Evolutionary conservation across 2,329 filamentous ascomycete species (phyloP).

Genomic region (Hyphodiscus sp.): DNA sequence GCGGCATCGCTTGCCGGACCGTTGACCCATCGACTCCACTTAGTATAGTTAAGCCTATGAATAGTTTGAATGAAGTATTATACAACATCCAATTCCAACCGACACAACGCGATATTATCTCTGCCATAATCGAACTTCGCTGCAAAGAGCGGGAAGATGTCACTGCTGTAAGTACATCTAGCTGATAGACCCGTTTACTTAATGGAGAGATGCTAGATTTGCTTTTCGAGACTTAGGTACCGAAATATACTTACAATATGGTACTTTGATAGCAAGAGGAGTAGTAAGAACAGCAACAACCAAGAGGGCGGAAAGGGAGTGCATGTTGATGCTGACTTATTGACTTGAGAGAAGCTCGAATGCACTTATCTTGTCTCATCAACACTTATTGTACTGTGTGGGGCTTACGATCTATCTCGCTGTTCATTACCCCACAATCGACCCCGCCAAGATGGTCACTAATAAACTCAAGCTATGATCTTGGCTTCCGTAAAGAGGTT

Average conservation of each 20-base stretch:
- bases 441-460: too few relatives aligned
- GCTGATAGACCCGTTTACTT: constrained; percentile 26
- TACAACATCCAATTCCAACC: constrained; percentile 27
- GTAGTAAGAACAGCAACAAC: background rate
- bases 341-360: too few relatives aligned
- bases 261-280: constrained; percentile 11
- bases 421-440: too few relatives aligned
- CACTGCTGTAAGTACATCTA: constrained; percentile 1
- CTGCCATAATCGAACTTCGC: constrained; percentile 35
- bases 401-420: too few relatives aligned
- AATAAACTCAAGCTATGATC: too few relatives aligned
- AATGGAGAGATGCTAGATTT: constrained; percentile 22
- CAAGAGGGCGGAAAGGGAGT: too few relatives aligned
- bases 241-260: constrained; percentile 31
- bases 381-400: background rate
- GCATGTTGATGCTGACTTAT: too few relatives aligned
- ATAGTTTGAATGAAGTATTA: constrained; percentile 23
- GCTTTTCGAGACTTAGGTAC: constrained; percentile 28
- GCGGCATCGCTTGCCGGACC: constrained; percentile 40
- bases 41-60: constrained; percentile 36
- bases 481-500: too few relatives aligned
- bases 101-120: constrained; percentile 34
- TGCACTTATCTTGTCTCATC: too few relatives aligned
- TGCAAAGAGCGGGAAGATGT: constrained; percentile 28
- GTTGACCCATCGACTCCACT: constrained; percentile 42